Base-by-base conservation (phyloP, 805 yeast species). In the Wickerhamiella slavikovae region DNA sequence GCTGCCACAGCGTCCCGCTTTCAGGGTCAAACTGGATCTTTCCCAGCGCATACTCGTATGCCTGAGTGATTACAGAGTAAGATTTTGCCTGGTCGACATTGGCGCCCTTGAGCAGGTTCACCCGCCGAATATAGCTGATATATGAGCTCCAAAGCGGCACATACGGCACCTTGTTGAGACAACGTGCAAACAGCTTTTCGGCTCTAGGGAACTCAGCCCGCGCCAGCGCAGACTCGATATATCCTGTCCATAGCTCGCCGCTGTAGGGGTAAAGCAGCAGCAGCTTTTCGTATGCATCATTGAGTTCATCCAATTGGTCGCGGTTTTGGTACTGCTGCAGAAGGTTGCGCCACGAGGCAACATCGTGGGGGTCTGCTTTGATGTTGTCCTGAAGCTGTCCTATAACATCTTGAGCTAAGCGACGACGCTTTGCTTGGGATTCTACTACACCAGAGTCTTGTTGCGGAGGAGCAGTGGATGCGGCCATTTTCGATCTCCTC, bases 21-120 rank as follows among this genome's bases (percentile, higher is more conserved):
- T 64, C 58, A 4, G 74, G 64, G 47, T 89, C 96, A 19, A 68
- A 52, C 1, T 94, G 94, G 29, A 83, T 78, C 35, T 70, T 66
- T 17, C 63, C 68, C 13, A 77, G 56, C 1, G 91, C 93, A 46
- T 76, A 67, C 36, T 82, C 91, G 47, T 71, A 85, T 1, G 94
- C 92, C 45, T 71, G 74, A 12, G 73, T 58, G 10, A 83, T 76
- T 2, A 66, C 63, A 8, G 71, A 63, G 38, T 89, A 57, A 0
- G 89, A 83, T 37, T 64, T 70, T 45, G 75, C 91, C 21, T 89
- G 89, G 15, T 85, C 91, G 3, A 82, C 73, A 30, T 74, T 66
- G 4, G 23, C 23, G 15, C 74, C 60, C 40, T 67, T 65, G 42
- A 76, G 70, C 32, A 64, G 62, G 30, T 60, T 58, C 28, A 63